Evolutionary conservation across 2,329 filamentous ascomycete species (phyloP).

Genomic region (Drechslerella dactyloides): DNA sequence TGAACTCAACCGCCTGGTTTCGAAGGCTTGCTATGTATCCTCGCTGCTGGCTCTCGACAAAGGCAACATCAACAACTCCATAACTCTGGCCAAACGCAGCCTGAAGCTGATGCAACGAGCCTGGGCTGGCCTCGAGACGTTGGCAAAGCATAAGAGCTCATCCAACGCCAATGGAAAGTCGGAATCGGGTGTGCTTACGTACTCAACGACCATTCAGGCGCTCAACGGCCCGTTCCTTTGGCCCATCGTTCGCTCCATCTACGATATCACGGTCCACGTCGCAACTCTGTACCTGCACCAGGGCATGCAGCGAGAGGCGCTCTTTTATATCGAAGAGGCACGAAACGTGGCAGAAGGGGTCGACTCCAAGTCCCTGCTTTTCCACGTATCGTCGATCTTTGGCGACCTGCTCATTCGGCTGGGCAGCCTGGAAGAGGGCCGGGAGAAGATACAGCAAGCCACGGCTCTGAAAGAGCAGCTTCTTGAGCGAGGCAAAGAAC

Average conservation of each 20-base stretch:
- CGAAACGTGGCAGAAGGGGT: slow-evolving; percentile 75
- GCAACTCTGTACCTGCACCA: slow-evolving; percentile 80
- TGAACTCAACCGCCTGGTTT: slow-evolving; percentile 64
- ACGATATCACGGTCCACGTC: slow-evolving; percentile 73
- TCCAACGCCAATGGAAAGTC: slow-evolving; percentile 57
- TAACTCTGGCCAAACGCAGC: slow-evolving; percentile 66
- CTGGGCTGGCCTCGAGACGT: slow-evolving; percentile 58
- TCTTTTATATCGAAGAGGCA: slow-evolving; percentile 86
- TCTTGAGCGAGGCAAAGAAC: slow-evolving; percentile 62
- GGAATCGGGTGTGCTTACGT: slow-evolving; percentile 55
- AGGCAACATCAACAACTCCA: slow-evolving; percentile 67
- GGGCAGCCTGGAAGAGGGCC: slow-evolving; percentile 62
- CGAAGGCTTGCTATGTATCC: slow-evolving; percentile 69
- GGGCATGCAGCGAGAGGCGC: slow-evolving; percentile 84
- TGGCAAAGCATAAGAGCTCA: slow-evolving; percentile 56
- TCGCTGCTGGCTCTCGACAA: slow-evolving; percentile 70
- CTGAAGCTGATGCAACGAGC: slow-evolving; percentile 61
- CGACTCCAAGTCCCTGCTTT: slow-evolving; percentile 65
- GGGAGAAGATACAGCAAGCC: slow-evolving; percentile 67
- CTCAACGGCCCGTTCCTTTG: slow-evolving; percentile 74
- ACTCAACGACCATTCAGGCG: slow-evolving; percentile 60
- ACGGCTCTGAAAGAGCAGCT: slow-evolving; percentile 58
- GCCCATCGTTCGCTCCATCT: slow-evolving; percentile 76
- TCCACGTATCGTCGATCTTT: slow-evolving; percentile 61
- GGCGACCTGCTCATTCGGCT: slow-evolving; percentile 63